phyloP scores from a whole-genome alignment of 306 rosid genomes.

The Cucurbita ficifolia region DNA sequence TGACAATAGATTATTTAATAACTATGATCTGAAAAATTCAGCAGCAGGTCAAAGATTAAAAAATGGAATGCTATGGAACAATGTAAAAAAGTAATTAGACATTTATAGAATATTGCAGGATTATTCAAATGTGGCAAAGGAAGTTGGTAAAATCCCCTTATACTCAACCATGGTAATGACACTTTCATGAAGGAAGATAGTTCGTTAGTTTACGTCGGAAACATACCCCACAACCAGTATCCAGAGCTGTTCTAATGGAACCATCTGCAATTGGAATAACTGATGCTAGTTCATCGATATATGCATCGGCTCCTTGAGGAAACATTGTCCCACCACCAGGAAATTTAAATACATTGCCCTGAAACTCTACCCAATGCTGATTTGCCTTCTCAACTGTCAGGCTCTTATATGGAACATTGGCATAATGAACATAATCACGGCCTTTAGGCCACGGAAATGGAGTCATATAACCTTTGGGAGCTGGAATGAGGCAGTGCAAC shows the following conservation, averaged over 20 bases:
- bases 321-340: constrained; percentile 99
- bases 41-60: neutral
- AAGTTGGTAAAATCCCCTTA: neutral
- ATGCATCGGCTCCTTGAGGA: constrained; percentile 89
- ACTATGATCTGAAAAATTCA: constrained; percentile 6
- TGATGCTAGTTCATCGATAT: constrained; percentile 78
- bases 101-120: neutral
- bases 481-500: constrained; percentile 83
- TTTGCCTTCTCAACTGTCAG: constrained; percentile 89
- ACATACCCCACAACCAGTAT: constrained; percentile 94
- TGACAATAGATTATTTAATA: constrained; percentile 9
- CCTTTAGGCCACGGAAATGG: constrained; percentile 97
- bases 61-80: too few species aligned
- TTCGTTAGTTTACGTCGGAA: neutral
- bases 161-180: neutral
- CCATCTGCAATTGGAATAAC: constrained; percentile 81
- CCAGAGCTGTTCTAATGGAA: constrained; percentile 79
- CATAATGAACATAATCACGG: constrained; percentile 78
- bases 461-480: constrained; percentile 64
- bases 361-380: constrained; percentile 85
- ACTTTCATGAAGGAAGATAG: neutral
- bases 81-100: neutral
- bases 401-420: constrained; percentile 75
- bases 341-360: constrained; percentile 84
- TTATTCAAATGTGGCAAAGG: too few species aligned